These are phyloP conservation scores for Pichia manshurica DNA, from an alignment of 805 yeast genomes.

Conservation along the genomic window DNA sequence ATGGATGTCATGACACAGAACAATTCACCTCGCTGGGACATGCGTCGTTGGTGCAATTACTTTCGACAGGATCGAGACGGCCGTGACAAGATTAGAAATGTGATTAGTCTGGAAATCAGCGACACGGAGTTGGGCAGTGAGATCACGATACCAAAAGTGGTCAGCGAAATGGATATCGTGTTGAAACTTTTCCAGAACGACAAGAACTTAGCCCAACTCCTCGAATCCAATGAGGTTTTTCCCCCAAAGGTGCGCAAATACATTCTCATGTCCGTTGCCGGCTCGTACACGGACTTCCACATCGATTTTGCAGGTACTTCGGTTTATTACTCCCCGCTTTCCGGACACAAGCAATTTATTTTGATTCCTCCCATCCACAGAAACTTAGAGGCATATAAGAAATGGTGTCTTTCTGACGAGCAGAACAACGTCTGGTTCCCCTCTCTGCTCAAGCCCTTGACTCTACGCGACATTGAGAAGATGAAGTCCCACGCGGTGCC, in stretches of 20 bases:
- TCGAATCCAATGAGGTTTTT: conserved; percentile 16
- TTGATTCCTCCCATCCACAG: conserved; percentile 70
- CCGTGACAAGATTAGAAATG: conserved; percentile 69
- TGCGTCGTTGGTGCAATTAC: conserved; percentile 72
- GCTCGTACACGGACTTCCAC: conserved; percentile 85
- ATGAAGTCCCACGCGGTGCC: conserved; percentile 12
- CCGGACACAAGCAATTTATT: conserved; percentile 70
- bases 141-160: conserved; percentile 62
- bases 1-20: conserved; percentile 88
- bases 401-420: conserved; percentile 65
- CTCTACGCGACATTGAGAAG: conserved; percentile 11
- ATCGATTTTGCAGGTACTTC: conserved; percentile 91
- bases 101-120: conserved; percentile 75
- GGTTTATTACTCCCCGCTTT: conserved; percentile 76
- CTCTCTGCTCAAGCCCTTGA: conserved; percentile 33
- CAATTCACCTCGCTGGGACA: conserved; percentile 58
- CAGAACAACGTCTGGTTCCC: conserved; percentile 65
- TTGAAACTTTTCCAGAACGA: conserved; percentile 51
- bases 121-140: conserved; percentile 41
- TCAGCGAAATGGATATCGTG: conserved; percentile 61
- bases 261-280: conserved; percentile 77
- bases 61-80: conserved; percentile 39
- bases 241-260: conserved; percentile 66
- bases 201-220: background rate
- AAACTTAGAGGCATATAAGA: conserved; percentile 55